Base-by-base conservation (phyloP, 2,329 filamentous ascomycete genomes). In the Emergomyces orientalis region DNA sequence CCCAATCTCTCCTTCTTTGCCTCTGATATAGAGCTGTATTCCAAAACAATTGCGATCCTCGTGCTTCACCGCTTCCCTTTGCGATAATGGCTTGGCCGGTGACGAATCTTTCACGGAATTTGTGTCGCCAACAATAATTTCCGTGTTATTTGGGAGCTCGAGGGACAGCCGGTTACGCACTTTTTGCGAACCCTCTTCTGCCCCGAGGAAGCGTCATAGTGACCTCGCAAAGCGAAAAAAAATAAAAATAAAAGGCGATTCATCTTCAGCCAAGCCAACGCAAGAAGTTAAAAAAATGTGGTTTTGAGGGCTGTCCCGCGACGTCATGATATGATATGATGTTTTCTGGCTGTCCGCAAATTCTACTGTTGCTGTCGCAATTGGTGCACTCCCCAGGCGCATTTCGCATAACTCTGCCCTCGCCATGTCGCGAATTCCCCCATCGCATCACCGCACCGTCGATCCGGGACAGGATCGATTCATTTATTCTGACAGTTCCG, bases 401-500 rank as follows among this genome's bases (percentile, higher is more conserved):
- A 41, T 56, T 39, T 22, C 17, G 11, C 34, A 25, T 27, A 6
- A 9, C 19, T 14, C 30, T 25, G 5, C 22, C n/a, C 9, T 58
- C 56, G 27, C 25, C 39, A 59, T 59, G 41, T 59, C 56, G 17
- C 41, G 39, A 45, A 59, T 45, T 34, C 25, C 41, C 30, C 56
- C 39, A 27, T 39, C 41, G 17, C 56, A 52, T 45, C 45, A 39
- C 54, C 39, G 19, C n/a, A 7, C 27, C 17, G 25, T 67, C 19
- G 61, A 66, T 45, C 62, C 63, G 52, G 65, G 63, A 32, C 62
- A 64, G 52, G 65, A 67, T 32, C 63, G 65, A 59, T 39, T 67
- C 19, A 56, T 67, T 14, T 65, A 63, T 57, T 65, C 65, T 55
- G 62, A 66, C 58, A 63, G 60, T 41, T 62, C 63, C 22, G 54